phyloP scores from a whole-genome alignment of 768 basidiomycete species.

The Harrya chromipes region DNA sequence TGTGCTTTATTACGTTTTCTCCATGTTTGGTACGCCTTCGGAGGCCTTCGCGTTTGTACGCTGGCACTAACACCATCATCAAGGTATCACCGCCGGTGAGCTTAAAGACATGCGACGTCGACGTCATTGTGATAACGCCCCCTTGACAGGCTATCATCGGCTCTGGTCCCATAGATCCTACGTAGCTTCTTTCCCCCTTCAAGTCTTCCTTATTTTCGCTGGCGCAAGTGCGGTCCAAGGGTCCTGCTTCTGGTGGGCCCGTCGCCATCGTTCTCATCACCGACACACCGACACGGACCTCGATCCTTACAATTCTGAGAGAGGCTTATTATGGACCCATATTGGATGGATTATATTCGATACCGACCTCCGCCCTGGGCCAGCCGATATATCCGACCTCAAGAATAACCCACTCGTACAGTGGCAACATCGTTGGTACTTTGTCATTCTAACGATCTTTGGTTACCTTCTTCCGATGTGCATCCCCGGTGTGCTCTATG shows the following conservation, averaged over 20 bases:
- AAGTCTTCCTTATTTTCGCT: slow-evolving; percentile 65
- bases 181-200: slow-evolving; percentile 69
- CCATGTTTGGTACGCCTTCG: slow-evolving; percentile 67
- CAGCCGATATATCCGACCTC: slow-evolving; percentile 71
- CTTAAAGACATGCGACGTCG: not conserved
- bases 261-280: slow-evolving; percentile 80
- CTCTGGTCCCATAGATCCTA: slow-evolving; percentile 86
- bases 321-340: slow-evolving; percentile 78
- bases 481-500: slow-evolving; percentile 69
- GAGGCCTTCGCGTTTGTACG: slow-evolving; percentile 3
- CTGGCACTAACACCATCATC: slow-evolving; percentile 10
- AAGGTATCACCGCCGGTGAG: slow-evolving; percentile 51
- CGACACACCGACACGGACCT: slow-evolving; percentile 84
- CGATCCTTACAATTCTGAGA: slow-evolving; percentile 80
- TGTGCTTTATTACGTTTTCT: slow-evolving; percentile 74
- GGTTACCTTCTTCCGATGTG: slow-evolving; percentile 68
- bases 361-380: slow-evolving; percentile 65
- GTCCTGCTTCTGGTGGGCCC: slow-evolving; percentile 85
- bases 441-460: slow-evolving; percentile 58
- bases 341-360: slow-evolving; percentile 85
- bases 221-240: slow-evolving; percentile 85
- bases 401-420: slow-evolving; percentile 64
- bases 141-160: slow-evolving; percentile 65
- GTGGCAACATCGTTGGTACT: slow-evolving; percentile 78
- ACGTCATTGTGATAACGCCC: slow-evolving; percentile 3